Evolutionary conservation across 1,139 yeast species (phyloP), one percentile per base, ranked within the genome.

Genomic region (Geotrichum aggregatum): DNA sequence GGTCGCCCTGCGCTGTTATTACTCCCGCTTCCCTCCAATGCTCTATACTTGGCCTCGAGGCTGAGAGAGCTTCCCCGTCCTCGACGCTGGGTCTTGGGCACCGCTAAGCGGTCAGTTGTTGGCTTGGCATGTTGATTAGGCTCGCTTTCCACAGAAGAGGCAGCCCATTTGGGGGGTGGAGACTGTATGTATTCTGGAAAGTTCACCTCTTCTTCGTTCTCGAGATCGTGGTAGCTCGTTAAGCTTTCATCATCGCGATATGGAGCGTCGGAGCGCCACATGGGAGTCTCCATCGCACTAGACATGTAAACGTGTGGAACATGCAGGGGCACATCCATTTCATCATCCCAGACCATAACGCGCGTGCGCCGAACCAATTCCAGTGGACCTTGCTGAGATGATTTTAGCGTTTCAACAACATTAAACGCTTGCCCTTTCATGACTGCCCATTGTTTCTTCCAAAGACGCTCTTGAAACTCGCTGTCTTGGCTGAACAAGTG

Each of bases 401-500:
- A 67, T 59, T 80, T 80, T 51, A 84, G 66, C 0, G 83, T 76
- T 59, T 84, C 88, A 3, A 84, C 84, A 4, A 84, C 84, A 59
- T 84, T 84, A 67, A 83, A 84, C 0, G 92, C 88, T 61, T 85
- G 92, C 0, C 94, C 94, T 62, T 84, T 84, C 61, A 85, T 62
- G 1, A 84, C 84, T 0, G 87, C 82, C 72, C 84, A 73, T 61
- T 85, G 92, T 54, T 78, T 77, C 43, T 69, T 71, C 83, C 87
- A 84, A 80, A 83, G 76, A 47, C 87, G 69, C 56, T 77, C 80
- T 57, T 78, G 80, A 64, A 83, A 84, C 58, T 83, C 87, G 1
- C 76, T 66, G 62, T 84, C 89, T 46, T 77, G 71, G 48, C 74
- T 69, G 58, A 82, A 80, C 42, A 80, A 69, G 40, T 72, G 71